These are phyloP conservation scores for Candida montana DNA, from an alignment of 805 yeast species.

Conservation along the genomic window DNA sequence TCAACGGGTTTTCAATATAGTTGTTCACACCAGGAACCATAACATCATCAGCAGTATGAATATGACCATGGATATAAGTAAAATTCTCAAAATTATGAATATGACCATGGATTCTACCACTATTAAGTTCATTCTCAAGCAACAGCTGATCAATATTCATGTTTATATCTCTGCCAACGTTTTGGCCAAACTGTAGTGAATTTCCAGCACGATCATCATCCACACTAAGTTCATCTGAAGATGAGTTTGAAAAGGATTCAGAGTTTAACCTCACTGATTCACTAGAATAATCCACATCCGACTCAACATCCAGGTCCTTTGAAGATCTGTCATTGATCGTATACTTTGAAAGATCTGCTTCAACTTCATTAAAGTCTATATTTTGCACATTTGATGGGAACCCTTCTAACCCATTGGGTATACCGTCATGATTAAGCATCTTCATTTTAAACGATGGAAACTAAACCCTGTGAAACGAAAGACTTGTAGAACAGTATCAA, in stretches of 20 bases:
- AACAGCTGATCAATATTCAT: slow-evolving; percentile 2
- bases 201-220: neutral
- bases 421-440: neutral
- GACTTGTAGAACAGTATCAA: no score
- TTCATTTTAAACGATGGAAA: neutral
- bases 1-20: neutral
- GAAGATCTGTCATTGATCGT: no score
- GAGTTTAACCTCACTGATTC: neutral
- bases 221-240: neutral
- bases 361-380: slow-evolving; percentile 1
- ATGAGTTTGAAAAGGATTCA: neutral
- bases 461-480: neutral
- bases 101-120: slow-evolving; percentile 64
- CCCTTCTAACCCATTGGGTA: neutral
- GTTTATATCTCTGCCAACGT: no score
- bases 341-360: slow-evolving; percentile 1
- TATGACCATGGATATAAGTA: slow-evolving; percentile 65
- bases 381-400: neutral
- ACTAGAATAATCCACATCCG: neutral
- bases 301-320: no score
- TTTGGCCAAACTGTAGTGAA: neutral
- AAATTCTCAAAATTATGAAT: slow-evolving; percentile 57
- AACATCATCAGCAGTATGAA: slow-evolving; percentile 36
- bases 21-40: neutral
- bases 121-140: slow-evolving; percentile 16